Conservation (phyloP, 805 yeast genomes). For the Candida oleophila region DNA sequence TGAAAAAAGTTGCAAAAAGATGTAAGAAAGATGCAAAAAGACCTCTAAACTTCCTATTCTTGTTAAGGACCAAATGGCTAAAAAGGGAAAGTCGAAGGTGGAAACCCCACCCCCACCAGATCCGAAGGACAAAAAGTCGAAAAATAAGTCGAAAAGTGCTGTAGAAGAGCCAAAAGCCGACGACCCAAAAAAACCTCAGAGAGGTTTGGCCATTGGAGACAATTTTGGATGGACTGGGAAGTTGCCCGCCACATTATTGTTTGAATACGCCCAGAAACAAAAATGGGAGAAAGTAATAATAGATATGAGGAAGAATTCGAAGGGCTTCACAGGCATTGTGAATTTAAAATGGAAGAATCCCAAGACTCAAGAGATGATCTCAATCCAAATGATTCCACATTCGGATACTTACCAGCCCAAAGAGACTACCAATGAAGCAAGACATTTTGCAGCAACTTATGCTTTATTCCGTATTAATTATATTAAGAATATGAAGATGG, state of each 20-base stretch:
- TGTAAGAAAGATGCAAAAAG: too few species aligned
- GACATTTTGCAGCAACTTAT: slow-evolving; percentile 87
- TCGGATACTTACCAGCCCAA: slow-evolving; percentile 57
- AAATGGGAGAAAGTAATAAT: slow-evolving; percentile 88
- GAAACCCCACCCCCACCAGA: slow-evolving; percentile 5
- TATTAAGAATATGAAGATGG: slow-evolving; percentile 81
- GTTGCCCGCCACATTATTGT: slow-evolving; percentile 79
- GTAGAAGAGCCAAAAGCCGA: slow-evolving; percentile 2
- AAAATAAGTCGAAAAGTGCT: slow-evolving; percentile 6
- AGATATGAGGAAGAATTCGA: slow-evolving; percentile 51
- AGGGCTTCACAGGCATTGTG: slow-evolving; percentile 67
- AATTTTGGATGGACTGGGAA: slow-evolving; percentile 93
- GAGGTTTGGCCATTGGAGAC: slow-evolving; percentile 47
- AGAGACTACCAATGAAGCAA: slow-evolving; percentile 83
- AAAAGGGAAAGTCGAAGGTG: slow-evolving; percentile 12
- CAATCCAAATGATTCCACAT: slow-evolving; percentile 54
- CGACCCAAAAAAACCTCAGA: slow-evolving; percentile 29
- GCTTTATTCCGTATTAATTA: slow-evolving; percentile 78
- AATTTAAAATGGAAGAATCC: slow-evolving; percentile 74
- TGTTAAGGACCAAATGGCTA: slow-evolving; percentile 11
- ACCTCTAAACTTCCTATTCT: too few species aligned
- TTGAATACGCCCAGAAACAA: slow-evolving; percentile 82
- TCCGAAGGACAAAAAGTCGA: slow-evolving; percentile 7
- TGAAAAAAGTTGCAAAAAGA: neutral
- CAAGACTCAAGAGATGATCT: slow-evolving; percentile 67